Conservation (phyloP, 768 basidiomycete species). For the Calvatia gigantea region DNA sequence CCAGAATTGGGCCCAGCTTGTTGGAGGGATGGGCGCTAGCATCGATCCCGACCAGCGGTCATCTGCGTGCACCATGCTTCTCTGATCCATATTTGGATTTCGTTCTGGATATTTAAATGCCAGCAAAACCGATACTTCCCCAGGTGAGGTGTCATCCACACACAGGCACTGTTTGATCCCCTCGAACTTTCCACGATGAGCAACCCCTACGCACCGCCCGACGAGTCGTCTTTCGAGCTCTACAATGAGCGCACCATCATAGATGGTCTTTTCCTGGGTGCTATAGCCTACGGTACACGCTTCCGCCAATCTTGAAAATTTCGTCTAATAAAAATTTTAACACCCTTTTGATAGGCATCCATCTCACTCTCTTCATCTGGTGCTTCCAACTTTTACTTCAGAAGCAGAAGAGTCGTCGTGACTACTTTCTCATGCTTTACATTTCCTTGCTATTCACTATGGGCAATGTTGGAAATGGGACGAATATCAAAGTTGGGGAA, state of each 20-base stretch:
- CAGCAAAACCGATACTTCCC: no score
- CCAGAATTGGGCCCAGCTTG: no score
- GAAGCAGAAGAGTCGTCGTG: neutral
- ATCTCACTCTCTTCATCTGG: constrained; percentile 13
- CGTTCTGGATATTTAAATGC: no score
- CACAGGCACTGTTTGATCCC: no score
- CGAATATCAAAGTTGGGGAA: constrained; percentile 18
- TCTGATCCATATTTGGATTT: no score
- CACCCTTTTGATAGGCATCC: constrained; percentile 1
- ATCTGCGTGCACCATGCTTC: no score
- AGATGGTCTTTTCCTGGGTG: constrained; percentile 17
- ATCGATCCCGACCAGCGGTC: no score
- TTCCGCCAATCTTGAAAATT: neutral
- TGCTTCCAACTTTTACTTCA: constrained; percentile 9
- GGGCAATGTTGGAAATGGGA: constrained; percentile 17
- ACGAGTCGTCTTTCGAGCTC: constrained; percentile 14
- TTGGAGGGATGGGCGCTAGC: no score
- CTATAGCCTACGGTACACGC: constrained; percentile 18
- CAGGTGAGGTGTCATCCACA: no score
- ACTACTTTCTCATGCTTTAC: constrained; percentile 14
- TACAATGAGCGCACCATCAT: constrained; percentile 19
- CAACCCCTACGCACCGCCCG: constrained; percentile 4
- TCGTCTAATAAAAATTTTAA: neutral
- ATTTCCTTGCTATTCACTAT: constrained; percentile 17
- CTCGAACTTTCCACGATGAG: neutral